Evolutionary conservation across 305 asterid species (phyloP), one percentile per base, ranked within the genome.

Genomic region (Striga hermonthica): DNA sequence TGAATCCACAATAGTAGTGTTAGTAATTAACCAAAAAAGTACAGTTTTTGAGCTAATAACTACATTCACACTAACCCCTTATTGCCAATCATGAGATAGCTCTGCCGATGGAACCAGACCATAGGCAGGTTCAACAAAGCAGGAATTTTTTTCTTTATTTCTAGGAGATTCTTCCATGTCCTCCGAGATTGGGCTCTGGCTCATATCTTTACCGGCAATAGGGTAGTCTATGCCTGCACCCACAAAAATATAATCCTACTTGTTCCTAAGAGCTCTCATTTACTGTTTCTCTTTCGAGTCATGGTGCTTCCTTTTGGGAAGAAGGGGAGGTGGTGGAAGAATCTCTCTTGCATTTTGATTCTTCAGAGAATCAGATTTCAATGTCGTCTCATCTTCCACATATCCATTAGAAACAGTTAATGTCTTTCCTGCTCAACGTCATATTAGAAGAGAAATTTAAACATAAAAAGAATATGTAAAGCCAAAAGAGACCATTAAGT

Each of bases 81-180:
- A 84, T 75, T 84, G 87, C 98, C 98, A 92, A 63, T 64, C 90
- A 61, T 81, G 87, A 74, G 96, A 83, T 52, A 85, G 78, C 67
- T 86, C 91, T 59, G 97, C 43, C 12, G 96, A 95, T 57, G 96
- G 91, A 70, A 89, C 85, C 35, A 97, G 97, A 65, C 95, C 98
- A 78, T 90, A 92, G n/a, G 85, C 81, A 57, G 97, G 92, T 82
- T 87, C 94, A 62, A 69, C 68, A 60, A 89, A 86, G 81, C 84
- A 86, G 67, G 91, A 60, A 37, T 77, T 56, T 75, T 78, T 86
- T 79, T 86, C 98, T 72, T 84, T 90, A 79, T 80, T 85, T 67
- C 92, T 87, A 68, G 98, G 98, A 75, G 97, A 93, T 81, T 93
- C 98, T 76, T 93, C 96, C 98, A 93, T 90, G 72, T 93, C 96